These are phyloP conservation scores for Chenopodium album DNA, from an alignment of 148 eudicot species.

Conservation along the genomic window DNA sequence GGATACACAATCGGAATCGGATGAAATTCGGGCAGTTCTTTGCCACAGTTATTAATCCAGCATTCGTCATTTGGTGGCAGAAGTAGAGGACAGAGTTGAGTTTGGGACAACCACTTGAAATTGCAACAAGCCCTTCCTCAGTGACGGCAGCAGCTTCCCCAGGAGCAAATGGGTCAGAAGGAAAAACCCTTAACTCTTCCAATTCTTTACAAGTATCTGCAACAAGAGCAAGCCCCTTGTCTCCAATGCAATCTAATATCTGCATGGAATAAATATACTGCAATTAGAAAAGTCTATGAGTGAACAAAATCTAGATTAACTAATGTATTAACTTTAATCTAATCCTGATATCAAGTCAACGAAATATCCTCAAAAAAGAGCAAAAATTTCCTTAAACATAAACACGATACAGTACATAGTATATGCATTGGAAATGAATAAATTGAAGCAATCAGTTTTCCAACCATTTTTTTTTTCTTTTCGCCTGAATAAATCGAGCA, in stretches of 20 bases:
- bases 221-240: conserved; percentile 60
- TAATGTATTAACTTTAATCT: no score
- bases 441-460: no score
- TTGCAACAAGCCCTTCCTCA: conserved; percentile 75
- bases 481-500: neutral
- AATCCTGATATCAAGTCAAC: neutral
- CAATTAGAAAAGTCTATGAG: neutral
- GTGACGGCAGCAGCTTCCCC: conserved; percentile 57
- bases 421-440: no score
- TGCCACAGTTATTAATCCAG: conserved; percentile 66
- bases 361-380: no score
- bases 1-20: conserved; percentile 61
- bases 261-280: conserved; percentile 22
- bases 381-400: neutral
- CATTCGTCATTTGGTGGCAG: conserved; percentile 86
- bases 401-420: no score
- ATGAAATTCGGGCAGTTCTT: conserved; percentile 74
- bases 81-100: conserved; percentile 69
- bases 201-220: conserved; percentile 74
- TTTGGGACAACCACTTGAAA: conserved; percentile 79
- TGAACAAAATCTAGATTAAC: neutral
- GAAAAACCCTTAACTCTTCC: conserved; percentile 82
- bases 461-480: no score
- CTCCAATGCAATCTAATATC: conserved; percentile 76
- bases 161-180: conserved; percentile 55